Evolutionary conservation across 768 basidiomycete species (phyloP).

Genomic region (Collybia mongolica): DNA sequence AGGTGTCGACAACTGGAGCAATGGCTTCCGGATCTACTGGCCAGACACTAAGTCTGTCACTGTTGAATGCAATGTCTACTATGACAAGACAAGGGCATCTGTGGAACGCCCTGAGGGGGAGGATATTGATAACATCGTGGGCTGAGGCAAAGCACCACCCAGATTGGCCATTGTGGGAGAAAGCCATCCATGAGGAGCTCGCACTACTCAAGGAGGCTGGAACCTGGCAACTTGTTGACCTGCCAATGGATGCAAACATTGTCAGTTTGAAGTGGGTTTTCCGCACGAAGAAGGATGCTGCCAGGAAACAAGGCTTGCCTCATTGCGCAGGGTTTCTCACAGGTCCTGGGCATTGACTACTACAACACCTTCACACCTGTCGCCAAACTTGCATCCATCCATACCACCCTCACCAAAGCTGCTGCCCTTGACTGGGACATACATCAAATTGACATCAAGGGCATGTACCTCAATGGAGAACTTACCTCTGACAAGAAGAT

Average conservation of each 20-base stretch:
- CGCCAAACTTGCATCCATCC: slow-evolving; percentile 5
- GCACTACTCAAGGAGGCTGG: slow-evolving; percentile 18
- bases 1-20: slow-evolving; percentile 20
- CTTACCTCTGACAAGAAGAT: slow-evolving; percentile 30
- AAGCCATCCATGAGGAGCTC: slow-evolving; percentile 27
- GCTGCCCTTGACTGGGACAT: slow-evolving; percentile 26
- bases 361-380: slow-evolving; percentile 14
- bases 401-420: too few species aligned
- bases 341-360: slow-evolving; percentile 15
- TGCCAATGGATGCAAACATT: slow-evolving; percentile 18
- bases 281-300: slow-evolving; percentile 30
- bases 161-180: slow-evolving; percentile 20
- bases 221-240: slow-evolving; percentile 26
- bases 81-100: slow-evolving; percentile 12
- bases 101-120: slow-evolving; percentile 24
- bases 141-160: slow-evolving; percentile 13
- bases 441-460: slow-evolving; percentile 32
- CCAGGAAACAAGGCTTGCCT: slow-evolving; percentile 24
- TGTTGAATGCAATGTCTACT: slow-evolving; percentile 27
- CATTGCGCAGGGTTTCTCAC: slow-evolving; percentile 11
- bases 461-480: slow-evolving; percentile 31
- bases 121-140: slow-evolving; percentile 14
- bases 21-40: slow-evolving; percentile 32
- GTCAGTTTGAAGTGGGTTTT: slow-evolving; percentile 32
- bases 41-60: slow-evolving; percentile 23